phyloP scores from a whole-genome alignment of 306 rosid genomes.

The Aeschynomene evenia region DNA sequence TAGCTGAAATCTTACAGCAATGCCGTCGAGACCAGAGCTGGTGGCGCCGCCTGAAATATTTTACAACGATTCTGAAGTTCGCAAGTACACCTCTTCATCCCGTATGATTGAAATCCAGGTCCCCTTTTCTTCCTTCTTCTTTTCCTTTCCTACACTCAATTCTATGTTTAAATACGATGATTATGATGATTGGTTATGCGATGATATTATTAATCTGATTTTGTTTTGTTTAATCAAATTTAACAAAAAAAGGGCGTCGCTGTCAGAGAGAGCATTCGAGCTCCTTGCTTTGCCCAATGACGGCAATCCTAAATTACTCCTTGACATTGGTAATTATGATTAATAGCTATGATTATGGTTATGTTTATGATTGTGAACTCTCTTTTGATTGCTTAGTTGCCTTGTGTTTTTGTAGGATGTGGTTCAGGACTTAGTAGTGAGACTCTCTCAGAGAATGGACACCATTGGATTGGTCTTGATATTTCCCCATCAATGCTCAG shows the following conservation, averaged over 20 bases:
- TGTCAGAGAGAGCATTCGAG: conserved; percentile 84
- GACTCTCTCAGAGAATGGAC: conserved; percentile 70
- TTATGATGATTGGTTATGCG: background rate
- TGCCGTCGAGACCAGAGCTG: conserved; percentile 80
- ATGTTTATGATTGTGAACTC: background rate
- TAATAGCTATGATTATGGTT: background rate
- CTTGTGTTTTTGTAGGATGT: conserved; percentile 59
- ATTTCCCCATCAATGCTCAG: conserved; percentile 95
- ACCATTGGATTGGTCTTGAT: conserved; percentile 93
- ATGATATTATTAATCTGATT: background rate
- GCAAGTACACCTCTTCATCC: conserved; percentile 89
- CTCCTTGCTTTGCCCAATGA: conserved; percentile 83
- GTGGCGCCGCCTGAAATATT: conserved; percentile 94
- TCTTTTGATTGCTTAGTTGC: background rate
- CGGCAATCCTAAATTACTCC: conserved; percentile 73
- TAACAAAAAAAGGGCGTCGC: conserved; percentile 31
- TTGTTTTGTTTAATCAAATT: background rate
- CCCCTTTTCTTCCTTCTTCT: no score
- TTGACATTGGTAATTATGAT: conserved; percentile 64
- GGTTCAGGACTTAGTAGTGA: conserved; percentile 98
- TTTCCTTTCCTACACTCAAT: background rate
- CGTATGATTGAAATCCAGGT: conserved; percentile 86
- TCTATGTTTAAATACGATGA: background rate
- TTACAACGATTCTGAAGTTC: conserved; percentile 80
- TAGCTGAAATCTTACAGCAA: background rate